Conservation (phyloP, 805 yeast genomes). For the Komagataella pastoris region DNA sequence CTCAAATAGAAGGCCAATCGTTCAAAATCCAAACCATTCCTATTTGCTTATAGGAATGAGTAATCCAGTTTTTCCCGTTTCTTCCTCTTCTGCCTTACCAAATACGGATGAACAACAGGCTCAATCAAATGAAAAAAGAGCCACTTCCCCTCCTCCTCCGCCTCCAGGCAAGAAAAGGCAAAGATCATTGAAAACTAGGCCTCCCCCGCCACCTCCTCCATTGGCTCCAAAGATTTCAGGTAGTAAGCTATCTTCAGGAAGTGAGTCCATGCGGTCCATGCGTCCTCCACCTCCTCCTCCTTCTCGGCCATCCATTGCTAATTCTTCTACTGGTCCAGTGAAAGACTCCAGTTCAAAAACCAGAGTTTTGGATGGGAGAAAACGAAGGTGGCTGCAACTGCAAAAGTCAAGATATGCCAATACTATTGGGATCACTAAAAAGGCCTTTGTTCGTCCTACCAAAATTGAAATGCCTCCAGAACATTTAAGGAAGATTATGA, state of each 20-base stretch:
- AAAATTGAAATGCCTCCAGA: constrained; percentile 89
- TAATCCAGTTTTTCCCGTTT: background rate
- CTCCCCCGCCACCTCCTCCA: constrained; percentile 23
- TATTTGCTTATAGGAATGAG: background rate
- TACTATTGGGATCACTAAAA: constrained; percentile 1
- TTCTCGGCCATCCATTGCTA: background rate
- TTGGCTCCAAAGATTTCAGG: constrained; percentile 4
- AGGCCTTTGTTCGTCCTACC: constrained; percentile 29
- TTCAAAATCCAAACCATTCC: background rate
- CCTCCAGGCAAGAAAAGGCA: constrained; percentile 15
- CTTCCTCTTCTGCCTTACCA: background rate
- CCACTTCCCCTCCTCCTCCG: constrained; percentile 11
- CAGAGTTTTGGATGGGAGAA: constrained; percentile 26
- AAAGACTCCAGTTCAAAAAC: constrained; percentile 13
- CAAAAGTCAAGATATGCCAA: constrained; percentile 47
- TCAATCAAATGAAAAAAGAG: background rate
- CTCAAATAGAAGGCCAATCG: background rate
- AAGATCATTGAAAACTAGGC: constrained; percentile 12
- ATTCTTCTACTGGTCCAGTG: constrained; percentile 19
- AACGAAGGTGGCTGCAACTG: constrained; percentile 42
- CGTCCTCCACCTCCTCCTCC: constrained; percentile 2
- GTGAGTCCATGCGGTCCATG: background rate
- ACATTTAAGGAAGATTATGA: constrained; percentile 74
- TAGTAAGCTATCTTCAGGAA: background rate
- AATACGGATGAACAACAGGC: background rate